A percentile compares a stretch with the other conserved stretches of the same genome.
Evolutionary conservation across 495 filamentous ascomycete species (phyloP).

Genomic region (Glarea lozoyensis): DNA sequence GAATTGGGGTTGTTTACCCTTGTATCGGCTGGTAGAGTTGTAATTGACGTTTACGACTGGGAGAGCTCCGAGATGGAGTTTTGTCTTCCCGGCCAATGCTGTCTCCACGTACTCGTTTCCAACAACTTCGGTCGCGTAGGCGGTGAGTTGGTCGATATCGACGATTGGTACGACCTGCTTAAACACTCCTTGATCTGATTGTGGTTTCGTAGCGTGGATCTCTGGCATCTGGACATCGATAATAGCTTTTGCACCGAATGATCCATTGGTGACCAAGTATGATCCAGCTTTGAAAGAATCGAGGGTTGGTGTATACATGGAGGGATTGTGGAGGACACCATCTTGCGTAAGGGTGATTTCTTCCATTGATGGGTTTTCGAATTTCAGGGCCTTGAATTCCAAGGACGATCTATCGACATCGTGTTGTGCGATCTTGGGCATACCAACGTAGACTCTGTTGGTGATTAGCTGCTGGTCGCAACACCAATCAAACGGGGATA

Average conservation of each 20-base stretch:
- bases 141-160: conserved; percentile 45
- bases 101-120: conserved; percentile 44
- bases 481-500: conserved; percentile 11
- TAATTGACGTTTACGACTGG: conserved; percentile 42
- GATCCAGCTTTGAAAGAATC: conserved; percentile 46
- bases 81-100: conserved; percentile 51
- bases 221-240: conserved; percentile 37
- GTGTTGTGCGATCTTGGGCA: conserved; percentile 62
- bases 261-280: conserved; percentile 43
- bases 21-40: conserved; percentile 47
- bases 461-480: not conserved
- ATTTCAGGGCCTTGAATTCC: conserved; percentile 44
- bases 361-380: conserved; percentile 49
- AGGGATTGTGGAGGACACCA: conserved; percentile 35
- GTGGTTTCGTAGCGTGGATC: conserved; percentile 46
- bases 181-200: conserved; percentile 32
- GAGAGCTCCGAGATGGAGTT: conserved; percentile 40
- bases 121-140: conserved; percentile 46
- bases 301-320: conserved; percentile 44
- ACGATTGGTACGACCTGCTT: conserved; percentile 34
- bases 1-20: conserved; percentile 31
- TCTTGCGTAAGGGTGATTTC: conserved; percentile 47
- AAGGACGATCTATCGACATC: conserved; percentile 58
- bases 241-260: conserved; percentile 42
- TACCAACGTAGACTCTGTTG: conserved; percentile 60